Percentiles rank a stretch among this genome's conserved stretches.
phyloP scores from a whole-genome alignment of 495 filamentous ascomycete genomes.

The Aspergillus bridgeri region DNA sequence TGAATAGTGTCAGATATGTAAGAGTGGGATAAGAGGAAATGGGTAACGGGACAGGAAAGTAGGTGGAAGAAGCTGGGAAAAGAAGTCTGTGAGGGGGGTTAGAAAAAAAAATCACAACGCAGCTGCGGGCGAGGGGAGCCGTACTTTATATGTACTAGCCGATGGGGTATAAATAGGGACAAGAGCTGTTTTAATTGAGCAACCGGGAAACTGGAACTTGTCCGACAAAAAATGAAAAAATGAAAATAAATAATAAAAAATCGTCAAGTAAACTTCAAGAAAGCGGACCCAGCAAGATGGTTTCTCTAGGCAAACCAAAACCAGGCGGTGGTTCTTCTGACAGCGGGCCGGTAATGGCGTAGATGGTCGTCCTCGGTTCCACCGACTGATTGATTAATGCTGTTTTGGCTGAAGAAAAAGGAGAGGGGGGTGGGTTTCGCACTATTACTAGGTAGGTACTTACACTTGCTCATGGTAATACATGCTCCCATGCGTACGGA shows the following conservation, averaged over 20 bases:
- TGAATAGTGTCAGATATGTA: constrained; percentile 2
- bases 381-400: constrained; percentile 7
- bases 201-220: not conserved
- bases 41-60: not conserved
- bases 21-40: not conserved
- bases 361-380: constrained; percentile 13
- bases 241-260: constrained; percentile 5
- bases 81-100: not conserved
- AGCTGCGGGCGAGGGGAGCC: not conserved
- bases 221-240: constrained; percentile 9
- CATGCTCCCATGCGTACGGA: too few relatives aligned
- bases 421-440: too few relatives aligned
- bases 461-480: too few relatives aligned
- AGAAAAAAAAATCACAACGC: constrained; percentile 1
- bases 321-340: constrained; percentile 17
- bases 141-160: constrained; percentile 10
- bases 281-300: constrained; percentile 15
- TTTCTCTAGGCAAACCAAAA: not conserved
- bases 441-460: too few relatives aligned
- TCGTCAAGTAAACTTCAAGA: constrained; percentile 1
- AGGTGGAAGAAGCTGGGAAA: not conserved
- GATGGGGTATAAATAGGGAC: constrained; percentile 6
- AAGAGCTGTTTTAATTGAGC: not conserved
- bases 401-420: not conserved
- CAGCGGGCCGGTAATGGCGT: constrained; percentile 19